Evolutionary conservation across 2,329 filamentous ascomycete genomes (phyloP).

Genomic region (Thyridium curvatum): DNA sequence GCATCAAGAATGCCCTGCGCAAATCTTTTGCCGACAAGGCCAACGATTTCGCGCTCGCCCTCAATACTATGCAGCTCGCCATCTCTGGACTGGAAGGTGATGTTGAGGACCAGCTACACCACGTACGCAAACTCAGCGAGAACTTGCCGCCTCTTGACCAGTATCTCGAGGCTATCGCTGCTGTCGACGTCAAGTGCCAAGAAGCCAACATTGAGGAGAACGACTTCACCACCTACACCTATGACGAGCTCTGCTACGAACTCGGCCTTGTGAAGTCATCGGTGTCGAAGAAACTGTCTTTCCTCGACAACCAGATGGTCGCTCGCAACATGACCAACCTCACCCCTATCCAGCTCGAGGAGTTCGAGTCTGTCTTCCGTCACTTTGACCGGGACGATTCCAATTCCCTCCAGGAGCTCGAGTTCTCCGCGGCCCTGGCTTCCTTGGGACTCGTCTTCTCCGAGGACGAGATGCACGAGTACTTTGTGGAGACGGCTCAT

Average conservation of each 20-base stretch:
- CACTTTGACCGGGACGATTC: conserved; percentile 94
- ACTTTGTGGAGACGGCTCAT: conserved; percentile 81
- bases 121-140: conserved; percentile 78
- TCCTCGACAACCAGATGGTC: conserved; percentile 97
- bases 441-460: conserved; percentile 93
- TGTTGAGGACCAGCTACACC: conserved; percentile 86
- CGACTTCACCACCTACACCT: conserved; percentile 98
- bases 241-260: conserved; percentile 94
- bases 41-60: conserved; percentile 91
- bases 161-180: conserved; percentile 82
- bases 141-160: conserved; percentile 85
- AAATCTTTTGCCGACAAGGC: conserved; percentile 95
- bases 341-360: conserved; percentile 94
- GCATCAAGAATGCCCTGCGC: conserved; percentile 91
- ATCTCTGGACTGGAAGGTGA: conserved; percentile 97
- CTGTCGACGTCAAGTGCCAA: conserved; percentile 79
- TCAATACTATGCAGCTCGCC: conserved; percentile 90
- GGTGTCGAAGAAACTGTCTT: conserved; percentile 92
- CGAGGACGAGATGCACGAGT: conserved; percentile 96
- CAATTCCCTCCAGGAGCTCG: conserved; percentile 85
- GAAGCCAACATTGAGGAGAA: conserved; percentile 99
- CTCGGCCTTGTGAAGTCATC: conserved; percentile 84
- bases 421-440: conserved; percentile 94
- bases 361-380: conserved; percentile 96
- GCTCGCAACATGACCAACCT: conserved; percentile 98